phyloP scores from a whole-genome alignment of 2,329 filamentous ascomycete genomes.

The Scedosporium dehoogii region DNA sequence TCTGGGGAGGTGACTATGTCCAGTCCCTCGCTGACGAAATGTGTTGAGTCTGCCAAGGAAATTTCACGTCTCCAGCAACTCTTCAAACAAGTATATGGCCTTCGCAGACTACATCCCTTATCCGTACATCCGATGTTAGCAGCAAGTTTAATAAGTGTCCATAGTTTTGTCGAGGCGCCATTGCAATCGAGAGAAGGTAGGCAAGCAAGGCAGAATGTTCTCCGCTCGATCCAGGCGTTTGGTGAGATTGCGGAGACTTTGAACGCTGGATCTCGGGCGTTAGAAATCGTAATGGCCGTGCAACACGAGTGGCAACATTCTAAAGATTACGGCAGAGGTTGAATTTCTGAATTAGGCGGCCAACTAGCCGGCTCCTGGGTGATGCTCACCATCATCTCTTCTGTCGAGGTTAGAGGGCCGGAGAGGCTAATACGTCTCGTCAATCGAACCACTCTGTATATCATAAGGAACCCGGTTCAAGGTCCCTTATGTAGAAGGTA shows the following conservation, averaged over 20 bases:
- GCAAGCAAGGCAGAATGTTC: constrained; percentile 1
- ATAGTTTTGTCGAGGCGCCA: background rate
- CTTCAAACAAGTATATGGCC: background rate
- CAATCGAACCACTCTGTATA: too few species aligned
- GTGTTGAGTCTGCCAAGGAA: background rate
- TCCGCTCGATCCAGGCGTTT: constrained; percentile 1
- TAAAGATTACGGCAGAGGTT: background rate
- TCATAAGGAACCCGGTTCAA: too few species aligned
- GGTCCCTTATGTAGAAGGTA: too few species aligned
- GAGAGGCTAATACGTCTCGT: too few species aligned
- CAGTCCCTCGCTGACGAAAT: background rate
- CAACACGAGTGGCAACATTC: background rate
- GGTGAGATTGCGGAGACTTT: background rate
- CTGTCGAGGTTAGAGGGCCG: too few species aligned
- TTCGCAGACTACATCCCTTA: background rate
- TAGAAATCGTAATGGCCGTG: constrained; percentile 2
- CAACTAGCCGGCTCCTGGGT: too few species aligned
- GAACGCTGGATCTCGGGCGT: background rate
- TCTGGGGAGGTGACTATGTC: background rate
- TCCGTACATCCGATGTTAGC: constrained; percentile 1
- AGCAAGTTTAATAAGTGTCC: background rate
- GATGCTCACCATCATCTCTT: too few species aligned
- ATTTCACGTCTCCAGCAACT: background rate
- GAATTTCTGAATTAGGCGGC: too few species aligned
- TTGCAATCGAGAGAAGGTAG: background rate